Evolutionary conservation across 257 asterid species (phyloP), one percentile per base, ranked within the genome.

Genomic region (Knoxia roxburghii): DNA sequence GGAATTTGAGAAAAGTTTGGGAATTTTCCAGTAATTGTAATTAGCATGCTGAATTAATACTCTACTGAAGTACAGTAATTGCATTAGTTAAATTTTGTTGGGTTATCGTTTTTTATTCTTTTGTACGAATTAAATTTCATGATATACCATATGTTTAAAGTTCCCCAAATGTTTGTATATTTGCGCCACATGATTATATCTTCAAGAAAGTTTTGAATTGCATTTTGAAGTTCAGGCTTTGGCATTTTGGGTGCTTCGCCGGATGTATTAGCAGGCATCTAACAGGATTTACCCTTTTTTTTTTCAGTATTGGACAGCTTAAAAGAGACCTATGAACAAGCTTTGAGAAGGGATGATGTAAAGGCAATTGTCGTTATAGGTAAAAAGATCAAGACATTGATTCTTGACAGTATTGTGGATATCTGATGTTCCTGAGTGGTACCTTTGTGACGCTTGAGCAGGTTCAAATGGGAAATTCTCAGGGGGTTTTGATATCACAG

Each of bases 381-480:
- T 90, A 74, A 55, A n/a, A n/a, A 37, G 15, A 53, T 23, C 24
- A 6, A 54, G 7, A 33, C 17, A 18, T 58, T 54, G 54, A 41
- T 71, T 61, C 46, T 67, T 37, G 68, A 71, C 62, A 52, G 14
- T 7, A 55, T 35, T 29, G n/a, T 55, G 75, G 64, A 29, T 54
- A 27, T 15, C 6, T 23, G 67, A 66, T 33, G 41, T 76, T 29
- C 75, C 75, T 59, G 74, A 46, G 27, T 17, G 68, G 26, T 69
- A 23, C 23, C 40, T 43, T 68, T 55, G 32, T 75, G 51, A 43
- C 67, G 65, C 56, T 56, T 68, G 82, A 75, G 77, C 89, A 93
- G 99, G 99, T 79, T 89, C 84, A 51, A 76, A 84, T 58, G 96
- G 99, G 29, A 94, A 90, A 73, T 94, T 94, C 74, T 94, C 96